These are phyloP conservation scores for Xylaria sp. DNA, from an alignment of 2,329 filamentous ascomycete species.

Conservation along the genomic window DNA sequence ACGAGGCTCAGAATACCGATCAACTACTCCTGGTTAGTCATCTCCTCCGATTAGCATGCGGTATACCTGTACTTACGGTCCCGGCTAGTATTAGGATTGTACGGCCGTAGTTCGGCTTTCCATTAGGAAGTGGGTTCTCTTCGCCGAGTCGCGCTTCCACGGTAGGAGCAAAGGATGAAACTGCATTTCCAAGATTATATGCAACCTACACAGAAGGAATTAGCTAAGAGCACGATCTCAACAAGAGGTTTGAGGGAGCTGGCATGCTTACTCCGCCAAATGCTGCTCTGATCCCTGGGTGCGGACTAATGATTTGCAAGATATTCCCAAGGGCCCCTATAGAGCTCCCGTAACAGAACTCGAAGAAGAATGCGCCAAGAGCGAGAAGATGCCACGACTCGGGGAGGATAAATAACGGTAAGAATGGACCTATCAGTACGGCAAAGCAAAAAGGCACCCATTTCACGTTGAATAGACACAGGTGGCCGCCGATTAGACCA, in stretches of 20 bases:
- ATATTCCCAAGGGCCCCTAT: neutral
- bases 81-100: neutral
- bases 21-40: neutral
- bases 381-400: neutral
- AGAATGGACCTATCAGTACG: neutral
- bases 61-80: neutral
- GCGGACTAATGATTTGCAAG: neutral
- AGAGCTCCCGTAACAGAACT: neutral
- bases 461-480: neutral
- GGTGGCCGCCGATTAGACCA: neutral
- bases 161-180: neutral
- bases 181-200: slow-evolving; percentile 1
- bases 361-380: neutral
- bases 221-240: neutral
- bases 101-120: neutral
- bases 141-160: neutral
- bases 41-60: neutral
- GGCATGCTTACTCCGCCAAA: neutral
- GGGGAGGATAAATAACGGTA: neutral
- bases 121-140: neutral
- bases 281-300: neutral
- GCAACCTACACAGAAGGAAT: neutral
- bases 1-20: neutral
- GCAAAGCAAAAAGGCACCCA: neutral
- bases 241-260: neutral